Evolutionary conservation across 75 land plant species (phyloP), one percentile per base, ranked within the genome.

Genomic region (Ceratopteris richardii): DNA sequence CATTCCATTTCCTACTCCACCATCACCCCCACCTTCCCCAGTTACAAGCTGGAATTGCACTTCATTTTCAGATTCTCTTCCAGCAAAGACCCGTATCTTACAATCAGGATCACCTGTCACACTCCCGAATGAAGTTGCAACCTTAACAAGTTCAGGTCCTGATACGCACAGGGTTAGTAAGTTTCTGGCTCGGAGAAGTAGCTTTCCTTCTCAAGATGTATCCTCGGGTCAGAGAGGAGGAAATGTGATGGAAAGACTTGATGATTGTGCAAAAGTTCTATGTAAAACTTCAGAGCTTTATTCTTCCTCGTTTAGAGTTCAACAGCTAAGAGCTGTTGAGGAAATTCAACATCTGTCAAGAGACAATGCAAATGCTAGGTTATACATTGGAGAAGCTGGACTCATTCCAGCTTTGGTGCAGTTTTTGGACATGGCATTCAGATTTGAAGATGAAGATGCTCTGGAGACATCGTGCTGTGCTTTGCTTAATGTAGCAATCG

Each of bases 401-500:
- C 65, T 75, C 39, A 31, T 70, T 31, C 81, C 74, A 16, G 70
- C 80, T 29, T 57, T 87, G 27, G 62, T 77, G 20, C 54, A 50
- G 13, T 81, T 81, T 56, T 55, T 90, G 44, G 61, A 64, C 60
- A 60, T 64, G 48, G 78, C 83, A 44, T 17, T 44, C 20, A 66
- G 69, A 18, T 29, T 37, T 40, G 64, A 65, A 48, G 77, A 83
- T 63, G 47, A 44, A 18, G 54, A 66, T 23, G 82, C 82, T 24
- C 85, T 63, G 37, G 77, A 52, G 60, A 62, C 24, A 39, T 87
- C 85, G 56, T 65, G 60, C 61, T 63, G 71, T 51, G 47, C 82
- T n/a, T 61, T 90, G 3, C 62, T 81, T 58, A 68, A 75, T 31
- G 63, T 77, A 73, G 63, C 85, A 12, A 69, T 68, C 31, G 61